Percentiles rank a stretch among this genome's conserved stretches.
Evolutionary conservation across 2,329 filamentous ascomycete genomes (phyloP).

Genomic region (Phialophora macrospora): DNA sequence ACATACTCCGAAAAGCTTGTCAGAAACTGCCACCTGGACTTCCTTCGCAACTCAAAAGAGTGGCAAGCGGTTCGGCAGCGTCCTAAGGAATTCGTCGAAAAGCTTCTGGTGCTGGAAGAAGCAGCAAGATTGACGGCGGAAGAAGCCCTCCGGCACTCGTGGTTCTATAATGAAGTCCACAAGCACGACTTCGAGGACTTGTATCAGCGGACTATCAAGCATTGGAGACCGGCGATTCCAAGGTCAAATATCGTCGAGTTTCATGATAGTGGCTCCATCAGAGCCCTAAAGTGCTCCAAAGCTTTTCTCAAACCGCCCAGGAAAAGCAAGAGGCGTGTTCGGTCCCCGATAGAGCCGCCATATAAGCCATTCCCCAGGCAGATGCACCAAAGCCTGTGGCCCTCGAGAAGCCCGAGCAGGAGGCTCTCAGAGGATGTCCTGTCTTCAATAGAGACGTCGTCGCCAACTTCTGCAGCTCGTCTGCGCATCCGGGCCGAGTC

Average conservation of each 20-base stretch:
- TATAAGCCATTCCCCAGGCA: slow-evolving; percentile 41
- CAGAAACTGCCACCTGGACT: slow-evolving; percentile 49
- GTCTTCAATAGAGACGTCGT: slow-evolving; percentile 24
- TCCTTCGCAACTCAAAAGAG: slow-evolving; percentile 50
- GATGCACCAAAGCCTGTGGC: slow-evolving; percentile 33
- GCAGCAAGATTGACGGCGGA: slow-evolving; percentile 56
- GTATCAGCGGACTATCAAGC: slow-evolving; percentile 55
- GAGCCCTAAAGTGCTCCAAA: slow-evolving; percentile 19
- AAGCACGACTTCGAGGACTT: slow-evolving; percentile 54
- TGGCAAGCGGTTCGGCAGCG: slow-evolving; percentile 52
- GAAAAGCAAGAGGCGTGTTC: slow-evolving; percentile 19
- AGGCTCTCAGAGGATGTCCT: slow-evolving; percentile 27
- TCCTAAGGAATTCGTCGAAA: slow-evolving; percentile 60
- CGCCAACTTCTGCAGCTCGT: slow-evolving; percentile 6
- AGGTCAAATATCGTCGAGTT: slow-evolving; percentile 32
- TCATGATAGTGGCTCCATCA: slow-evolving; percentile 24
- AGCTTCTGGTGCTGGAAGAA: slow-evolving; percentile 58
- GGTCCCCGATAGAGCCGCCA: slow-evolving; percentile 35
- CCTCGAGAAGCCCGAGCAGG: slow-evolving; percentile 18
- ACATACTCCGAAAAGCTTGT: slow-evolving; percentile 43
- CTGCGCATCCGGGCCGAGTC: neutral
- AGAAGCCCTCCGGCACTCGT: slow-evolving; percentile 59
- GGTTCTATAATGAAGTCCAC: slow-evolving; percentile 61
- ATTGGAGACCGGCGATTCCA: slow-evolving; percentile 55
- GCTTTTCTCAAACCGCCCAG: slow-evolving; percentile 20